Evolutionary conservation across 2,329 filamentous ascomycete species (phyloP).

Genomic region (Fusarium palustre): DNA sequence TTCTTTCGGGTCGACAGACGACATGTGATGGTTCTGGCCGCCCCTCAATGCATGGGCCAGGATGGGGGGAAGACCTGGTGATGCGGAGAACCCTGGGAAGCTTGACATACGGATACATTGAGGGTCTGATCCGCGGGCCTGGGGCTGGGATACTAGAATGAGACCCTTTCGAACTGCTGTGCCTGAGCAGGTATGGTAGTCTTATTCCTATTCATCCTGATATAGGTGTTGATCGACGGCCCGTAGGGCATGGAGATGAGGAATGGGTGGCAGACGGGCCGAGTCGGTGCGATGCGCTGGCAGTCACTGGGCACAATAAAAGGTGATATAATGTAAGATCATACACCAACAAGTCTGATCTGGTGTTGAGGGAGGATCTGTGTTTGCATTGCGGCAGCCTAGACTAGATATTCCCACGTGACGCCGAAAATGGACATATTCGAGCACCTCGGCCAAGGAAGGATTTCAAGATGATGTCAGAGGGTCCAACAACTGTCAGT

Average conservation of each 20-base stretch:
- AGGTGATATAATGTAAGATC: slow-evolving; percentile 25
- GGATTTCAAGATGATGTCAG: slow-evolving; percentile 27
- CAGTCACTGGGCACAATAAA: slow-evolving; percentile 17
- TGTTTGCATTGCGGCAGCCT: slow-evolving; percentile 12
- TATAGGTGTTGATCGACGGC: slow-evolving; percentile 35
- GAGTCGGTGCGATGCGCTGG: slow-evolving; percentile 28
- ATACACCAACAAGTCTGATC: slow-evolving; percentile 3
- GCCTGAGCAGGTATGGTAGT: slow-evolving; percentile 15
- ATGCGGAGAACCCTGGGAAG: slow-evolving; percentile 42
- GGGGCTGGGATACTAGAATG: slow-evolving; percentile 5
- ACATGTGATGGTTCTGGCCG: slow-evolving; percentile 37
- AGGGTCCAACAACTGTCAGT: background rate
- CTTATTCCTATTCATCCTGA: slow-evolving; percentile 9
- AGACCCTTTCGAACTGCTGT: slow-evolving; percentile 12
- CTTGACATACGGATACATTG: slow-evolving; percentile 36
- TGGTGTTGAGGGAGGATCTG: background rate
- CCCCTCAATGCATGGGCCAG: background rate
- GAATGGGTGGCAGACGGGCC: slow-evolving; percentile 23
- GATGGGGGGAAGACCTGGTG: slow-evolving; percentile 32
- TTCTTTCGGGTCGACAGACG: slow-evolving; percentile 29
- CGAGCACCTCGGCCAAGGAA: slow-evolving; percentile 13
- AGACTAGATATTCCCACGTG: slow-evolving; percentile 14
- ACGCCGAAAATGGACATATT: slow-evolving; percentile 15
- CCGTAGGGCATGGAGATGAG: slow-evolving; percentile 9
- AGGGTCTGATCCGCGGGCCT: slow-evolving; percentile 38